Conservation (phyloP, 2,329 filamentous ascomycete species). For the Apiospora sp. region DNA sequence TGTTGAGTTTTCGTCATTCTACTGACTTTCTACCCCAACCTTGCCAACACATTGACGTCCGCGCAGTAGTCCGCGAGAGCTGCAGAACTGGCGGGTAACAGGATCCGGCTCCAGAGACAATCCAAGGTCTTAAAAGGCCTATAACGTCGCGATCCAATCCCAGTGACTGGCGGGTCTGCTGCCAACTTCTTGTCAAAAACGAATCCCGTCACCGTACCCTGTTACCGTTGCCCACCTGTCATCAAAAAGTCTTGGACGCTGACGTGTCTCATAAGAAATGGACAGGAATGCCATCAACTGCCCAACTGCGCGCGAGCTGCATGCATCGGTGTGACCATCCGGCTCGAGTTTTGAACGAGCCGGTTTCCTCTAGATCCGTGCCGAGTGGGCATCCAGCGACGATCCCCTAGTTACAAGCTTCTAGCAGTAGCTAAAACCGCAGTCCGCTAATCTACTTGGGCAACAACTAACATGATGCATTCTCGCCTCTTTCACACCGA, state of each 20-base stretch:
- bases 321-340: constrained; percentile 3
- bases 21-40: not conserved
- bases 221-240: not conserved
- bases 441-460: not conserved
- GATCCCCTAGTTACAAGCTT: not conserved
- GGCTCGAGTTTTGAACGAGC: not conserved
- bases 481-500: not conserved
- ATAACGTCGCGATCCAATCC: not conserved
- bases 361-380: not conserved
- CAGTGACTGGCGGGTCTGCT: not conserved
- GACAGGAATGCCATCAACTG: constrained; percentile 4
- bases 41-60: constrained; percentile 1
- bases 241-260: not conserved
- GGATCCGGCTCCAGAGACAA: not conserved
- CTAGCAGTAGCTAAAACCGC: not conserved
- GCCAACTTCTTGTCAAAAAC: not conserved
- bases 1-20: constrained; percentile 12
- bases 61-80: not conserved
- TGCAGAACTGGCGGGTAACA: not conserved
- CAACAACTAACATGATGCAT: not conserved
- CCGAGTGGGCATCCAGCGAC: too few relatives aligned
- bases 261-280: not conserved
- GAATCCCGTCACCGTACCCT: not conserved
- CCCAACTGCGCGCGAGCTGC: constrained; percentile 2
- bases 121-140: not conserved